Evolutionary conservation across 306 rosid genomes (phyloP), one percentile per base, ranked within the genome.

Genomic region (Ormosia emarginata): DNA sequence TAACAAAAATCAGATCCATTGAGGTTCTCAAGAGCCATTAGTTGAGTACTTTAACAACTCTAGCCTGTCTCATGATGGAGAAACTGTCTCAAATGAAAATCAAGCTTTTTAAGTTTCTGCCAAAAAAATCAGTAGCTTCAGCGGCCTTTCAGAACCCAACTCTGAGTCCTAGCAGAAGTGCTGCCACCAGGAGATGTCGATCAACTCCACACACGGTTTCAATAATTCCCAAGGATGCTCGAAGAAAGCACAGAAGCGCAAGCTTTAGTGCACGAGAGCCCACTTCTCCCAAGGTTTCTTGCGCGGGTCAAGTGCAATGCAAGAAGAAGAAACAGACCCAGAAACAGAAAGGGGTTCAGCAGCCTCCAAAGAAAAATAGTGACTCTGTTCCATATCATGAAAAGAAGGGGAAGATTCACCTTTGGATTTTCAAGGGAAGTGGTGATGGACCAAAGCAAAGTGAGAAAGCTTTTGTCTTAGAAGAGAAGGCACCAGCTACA

Each of bases 221-320:
- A 2, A 84, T 90, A 13, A 49, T 87, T 41, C 90, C 88, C 2
- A n/a, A 33, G 8, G 90, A 90, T 46, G 81, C 80, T 17, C 55
- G 88, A 80, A 83, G 82, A 62, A 83, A 61, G 68, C 50, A 47
- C 2, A 61, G 44, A 62, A 61, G 9, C 56, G 75, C 24, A 40
- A 79, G 85, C 15, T 79, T 87, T 13, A 75, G 84, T 37, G 36
- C 77, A 32, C 13, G 33, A 34, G 90, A 90, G 14, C 91, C 91
- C 5, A 3, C 78, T 0, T 90, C 91, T 3, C 91, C 88, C 3
- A 81, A 87, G 75, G 91, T 90, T 10, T 83, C 93, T 4, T 90
- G 89, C 66, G 75, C 85, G 57, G 88, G 90, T 4, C 75, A 85
- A 32, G 88, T 90, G 40, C 8, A 78, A n/a, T 43, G 55, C 58